A percentile compares a stretch with the other conserved stretches of the same genome.
These are phyloP conservation scores for Teunomyces kruisii DNA, from an alignment of 805 yeast genomes.

Conservation along the genomic window DNA sequence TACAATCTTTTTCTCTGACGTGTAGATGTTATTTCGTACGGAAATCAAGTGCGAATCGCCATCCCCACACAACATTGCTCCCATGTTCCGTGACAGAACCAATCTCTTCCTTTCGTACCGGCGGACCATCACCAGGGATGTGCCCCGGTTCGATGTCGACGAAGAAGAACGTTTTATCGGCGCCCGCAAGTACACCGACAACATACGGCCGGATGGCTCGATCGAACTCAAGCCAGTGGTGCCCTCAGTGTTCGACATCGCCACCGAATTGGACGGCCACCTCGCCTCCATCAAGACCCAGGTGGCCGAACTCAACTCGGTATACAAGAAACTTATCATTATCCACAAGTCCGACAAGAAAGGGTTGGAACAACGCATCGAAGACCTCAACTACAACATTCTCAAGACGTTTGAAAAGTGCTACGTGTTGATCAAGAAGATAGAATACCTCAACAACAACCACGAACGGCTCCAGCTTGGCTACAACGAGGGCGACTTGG, in stretches of 20 bases:
- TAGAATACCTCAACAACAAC: constrained; percentile 44
- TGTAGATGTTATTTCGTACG: not conserved
- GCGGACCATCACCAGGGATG: constrained; percentile 74
- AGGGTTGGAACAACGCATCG: constrained; percentile 74
- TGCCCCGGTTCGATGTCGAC: constrained; percentile 41
- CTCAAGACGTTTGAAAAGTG: constrained; percentile 77
- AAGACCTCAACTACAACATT: constrained; percentile 69
- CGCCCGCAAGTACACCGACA: constrained; percentile 15
- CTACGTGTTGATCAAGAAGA: constrained; percentile 70
- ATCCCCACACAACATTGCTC: not conserved
- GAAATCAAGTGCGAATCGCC: too few relatives aligned
- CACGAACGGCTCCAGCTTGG: constrained; percentile 41
- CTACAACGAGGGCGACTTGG: constrained; percentile 48
- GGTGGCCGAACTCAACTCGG: constrained; percentile 59
- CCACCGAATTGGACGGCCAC: constrained; percentile 67
- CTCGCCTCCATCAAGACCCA: constrained; percentile 52
- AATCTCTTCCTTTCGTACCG: constrained; percentile 85
- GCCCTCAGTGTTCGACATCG: constrained; percentile 75
- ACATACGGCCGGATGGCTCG: constrained; percentile 24
- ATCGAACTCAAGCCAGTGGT: constrained; percentile 68
- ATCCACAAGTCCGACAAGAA: constrained; percentile 87
- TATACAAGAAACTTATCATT: constrained; percentile 78
- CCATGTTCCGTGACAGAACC: constrained; percentile 93
- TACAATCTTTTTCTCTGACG: too few relatives aligned
- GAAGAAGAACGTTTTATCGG: constrained; percentile 63